Conservation (phyloP, 2,329 filamentous ascomycete species). For the Penicillium sp. region DNA sequence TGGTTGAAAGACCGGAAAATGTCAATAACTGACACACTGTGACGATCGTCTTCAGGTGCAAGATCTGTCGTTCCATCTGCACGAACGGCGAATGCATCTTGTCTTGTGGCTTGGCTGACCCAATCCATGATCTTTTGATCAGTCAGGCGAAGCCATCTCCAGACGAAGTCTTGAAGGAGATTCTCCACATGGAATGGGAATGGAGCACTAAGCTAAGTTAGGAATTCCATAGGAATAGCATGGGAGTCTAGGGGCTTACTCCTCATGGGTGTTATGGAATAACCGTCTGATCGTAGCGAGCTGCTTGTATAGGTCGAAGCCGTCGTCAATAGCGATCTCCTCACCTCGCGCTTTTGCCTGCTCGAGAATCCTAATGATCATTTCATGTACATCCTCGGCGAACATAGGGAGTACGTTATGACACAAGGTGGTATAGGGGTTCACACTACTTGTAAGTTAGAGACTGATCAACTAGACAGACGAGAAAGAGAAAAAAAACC, state of each 20-base stretch:
- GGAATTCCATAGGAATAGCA: neutral
- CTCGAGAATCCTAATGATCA: slow-evolving; percentile 77
- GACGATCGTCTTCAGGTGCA: slow-evolving; percentile 74
- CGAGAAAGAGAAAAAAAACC: slow-evolving; percentile 47
- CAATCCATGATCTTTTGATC: slow-evolving; percentile 77
- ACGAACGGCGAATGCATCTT: slow-evolving; percentile 79
- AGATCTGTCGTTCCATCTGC: slow-evolving; percentile 61
- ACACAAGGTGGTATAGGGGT: slow-evolving; percentile 68
- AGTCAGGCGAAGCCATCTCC: slow-evolving; percentile 85
- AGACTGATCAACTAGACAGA: slow-evolving; percentile 26
- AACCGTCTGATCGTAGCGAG: slow-evolving; percentile 80
- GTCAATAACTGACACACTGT: slow-evolving; percentile 90
- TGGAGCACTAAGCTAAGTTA: slow-evolving; percentile 45
- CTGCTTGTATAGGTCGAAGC: slow-evolving; percentile 89
- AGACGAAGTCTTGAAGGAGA: slow-evolving; percentile 85
- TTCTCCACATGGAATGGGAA: slow-evolving; percentile 89
- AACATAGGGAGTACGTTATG: slow-evolving; percentile 85
- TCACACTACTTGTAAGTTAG: slow-evolving; percentile 44
- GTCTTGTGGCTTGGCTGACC: slow-evolving; percentile 86
- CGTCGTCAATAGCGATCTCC: slow-evolving; percentile 84
- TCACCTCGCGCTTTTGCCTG: slow-evolving; percentile 65
- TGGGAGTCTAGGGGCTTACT: slow-evolving; percentile 33
- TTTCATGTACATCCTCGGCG: slow-evolving; percentile 80
- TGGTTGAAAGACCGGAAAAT: slow-evolving; percentile 93
- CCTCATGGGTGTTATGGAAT: slow-evolving; percentile 71